phyloP scores from a whole-genome alignment of 495 filamentous ascomycete genomes.

The Lasiosphaeria miniovina region DNA sequence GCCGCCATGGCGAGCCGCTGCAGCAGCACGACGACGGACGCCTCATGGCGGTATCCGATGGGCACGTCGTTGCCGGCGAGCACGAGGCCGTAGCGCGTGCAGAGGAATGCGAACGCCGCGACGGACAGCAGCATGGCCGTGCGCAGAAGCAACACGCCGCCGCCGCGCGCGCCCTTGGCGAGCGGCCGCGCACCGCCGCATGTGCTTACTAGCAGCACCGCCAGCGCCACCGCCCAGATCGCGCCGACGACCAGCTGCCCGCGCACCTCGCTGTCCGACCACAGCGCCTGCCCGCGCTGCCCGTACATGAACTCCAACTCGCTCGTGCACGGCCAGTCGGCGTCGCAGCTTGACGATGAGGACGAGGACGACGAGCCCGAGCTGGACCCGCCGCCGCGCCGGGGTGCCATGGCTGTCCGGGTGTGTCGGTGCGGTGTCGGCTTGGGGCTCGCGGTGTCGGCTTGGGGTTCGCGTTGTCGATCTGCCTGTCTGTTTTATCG shows the following conservation, averaged over 20 bases:
- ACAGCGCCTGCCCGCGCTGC: neutral
- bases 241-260: neutral
- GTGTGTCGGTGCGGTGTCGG: too few species aligned
- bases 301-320: neutral
- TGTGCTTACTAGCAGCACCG: neutral
- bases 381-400: neutral
- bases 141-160: neutral
- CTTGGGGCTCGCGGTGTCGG: too few species aligned
- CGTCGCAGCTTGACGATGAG: neutral
- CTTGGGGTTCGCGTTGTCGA: too few species aligned
- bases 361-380: neutral
- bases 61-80: neutral
- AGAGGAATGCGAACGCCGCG: neutral
- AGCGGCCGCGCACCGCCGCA: neutral
- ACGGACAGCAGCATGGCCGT: neutral
- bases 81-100: neutral
- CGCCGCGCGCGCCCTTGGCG: neutral
- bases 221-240: neutral
- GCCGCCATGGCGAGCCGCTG: neutral
- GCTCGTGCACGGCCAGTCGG: neutral
- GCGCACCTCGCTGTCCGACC: neutral
- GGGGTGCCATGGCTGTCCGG: neutral
- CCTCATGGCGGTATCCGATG: neutral
- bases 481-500: too few species aligned
- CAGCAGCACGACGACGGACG: neutral